Conservation (phyloP, 768 basidiomycete species). For the Tremella fuciformis region DNA sequence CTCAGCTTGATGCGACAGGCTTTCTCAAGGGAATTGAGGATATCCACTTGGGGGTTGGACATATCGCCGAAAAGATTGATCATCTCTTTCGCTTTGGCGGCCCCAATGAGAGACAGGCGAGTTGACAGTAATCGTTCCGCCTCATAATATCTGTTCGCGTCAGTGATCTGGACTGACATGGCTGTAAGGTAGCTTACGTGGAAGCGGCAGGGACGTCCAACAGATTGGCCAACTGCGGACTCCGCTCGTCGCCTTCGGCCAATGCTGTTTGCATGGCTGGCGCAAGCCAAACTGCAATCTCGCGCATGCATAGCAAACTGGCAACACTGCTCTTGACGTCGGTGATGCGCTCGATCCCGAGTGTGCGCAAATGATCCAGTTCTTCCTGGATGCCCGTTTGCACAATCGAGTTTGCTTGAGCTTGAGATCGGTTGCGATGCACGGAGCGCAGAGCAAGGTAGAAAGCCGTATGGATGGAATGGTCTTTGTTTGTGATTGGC, state of each 20-base stretch:
- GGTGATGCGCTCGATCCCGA: constrained; percentile 75
- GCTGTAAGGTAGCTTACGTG: constrained; percentile 20
- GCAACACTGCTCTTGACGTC: constrained; percentile 68
- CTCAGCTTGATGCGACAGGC: constrained; percentile 67
- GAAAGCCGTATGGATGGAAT: constrained; percentile 52
- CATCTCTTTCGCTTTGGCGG: constrained; percentile 63
- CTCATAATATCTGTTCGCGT: constrained; percentile 63
- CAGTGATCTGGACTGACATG: background rate
- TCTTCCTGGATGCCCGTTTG: constrained; percentile 61
- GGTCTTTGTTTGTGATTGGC: constrained; percentile 59
- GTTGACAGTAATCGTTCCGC: constrained; percentile 77
- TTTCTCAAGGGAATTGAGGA: constrained; percentile 64
- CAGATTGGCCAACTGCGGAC: constrained; percentile 3
- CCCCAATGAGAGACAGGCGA: constrained; percentile 74
- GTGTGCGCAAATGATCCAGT: constrained; percentile 61
- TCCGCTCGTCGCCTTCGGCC: constrained; percentile 9
- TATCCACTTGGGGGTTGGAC: constrained; percentile 58
- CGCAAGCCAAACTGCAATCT: constrained; percentile 65
- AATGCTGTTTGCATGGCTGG: constrained; percentile 16
- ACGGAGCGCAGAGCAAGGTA: constrained; percentile 77
- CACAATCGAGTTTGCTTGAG: constrained; percentile 57
- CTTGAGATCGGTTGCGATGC: constrained; percentile 69
- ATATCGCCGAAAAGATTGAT: constrained; percentile 67
- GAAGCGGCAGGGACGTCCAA: constrained; percentile 12
- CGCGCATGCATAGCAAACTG: constrained; percentile 75